These are phyloP conservation scores for Aphanomyces stellatus DNA, from an alignment of 352 stramenopile species.

Conservation along the genomic window DNA sequence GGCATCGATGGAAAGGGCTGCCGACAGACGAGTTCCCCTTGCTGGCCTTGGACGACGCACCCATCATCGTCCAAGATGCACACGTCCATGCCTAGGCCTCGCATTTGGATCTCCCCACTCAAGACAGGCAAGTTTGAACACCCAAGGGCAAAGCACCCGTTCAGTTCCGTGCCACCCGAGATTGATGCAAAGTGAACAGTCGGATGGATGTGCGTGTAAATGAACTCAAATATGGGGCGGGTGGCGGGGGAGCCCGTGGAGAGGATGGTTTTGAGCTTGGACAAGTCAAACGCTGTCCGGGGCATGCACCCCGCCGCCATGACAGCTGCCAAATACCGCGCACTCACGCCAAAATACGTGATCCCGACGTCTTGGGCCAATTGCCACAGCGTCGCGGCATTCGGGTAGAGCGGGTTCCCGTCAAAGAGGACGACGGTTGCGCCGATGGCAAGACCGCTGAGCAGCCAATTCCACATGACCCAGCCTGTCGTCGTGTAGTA, in stretches of 20 bases:
- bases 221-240: slow-evolving; percentile 70
- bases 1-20: slow-evolving; percentile 84
- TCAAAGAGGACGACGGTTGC: slow-evolving; percentile 72
- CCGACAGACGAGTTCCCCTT: slow-evolving; percentile 57
- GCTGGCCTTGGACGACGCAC: slow-evolving; percentile 33
- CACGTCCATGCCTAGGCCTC: slow-evolving; percentile 73
- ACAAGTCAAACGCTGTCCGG: slow-evolving; percentile 51
- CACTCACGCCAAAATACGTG: slow-evolving; percentile 61
- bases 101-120: slow-evolving; percentile 69
- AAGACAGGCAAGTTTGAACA: slow-evolving; percentile 69
- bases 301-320: slow-evolving; percentile 61
- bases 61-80: slow-evolving; percentile 58
- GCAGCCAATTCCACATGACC: slow-evolving; percentile 88
- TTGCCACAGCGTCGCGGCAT: slow-evolving; percentile 41
- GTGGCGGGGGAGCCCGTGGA: slow-evolving; percentile 64
- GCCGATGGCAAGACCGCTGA: slow-evolving; percentile 53
- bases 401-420: slow-evolving; percentile 60
- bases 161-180: slow-evolving; percentile 75
- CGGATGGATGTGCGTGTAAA: slow-evolving; percentile 59
- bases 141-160: slow-evolving; percentile 66
- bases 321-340: slow-evolving; percentile 59
- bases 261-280: slow-evolving; percentile 52
- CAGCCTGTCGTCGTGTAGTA: slow-evolving; percentile 76
- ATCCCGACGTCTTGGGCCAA: slow-evolving; percentile 44
- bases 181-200: slow-evolving; percentile 73